These are phyloP conservation scores for Backusella sp. DNA, from an alignment of 192 early-diverging fungal genomes.

Conservation along the genomic window DNA sequence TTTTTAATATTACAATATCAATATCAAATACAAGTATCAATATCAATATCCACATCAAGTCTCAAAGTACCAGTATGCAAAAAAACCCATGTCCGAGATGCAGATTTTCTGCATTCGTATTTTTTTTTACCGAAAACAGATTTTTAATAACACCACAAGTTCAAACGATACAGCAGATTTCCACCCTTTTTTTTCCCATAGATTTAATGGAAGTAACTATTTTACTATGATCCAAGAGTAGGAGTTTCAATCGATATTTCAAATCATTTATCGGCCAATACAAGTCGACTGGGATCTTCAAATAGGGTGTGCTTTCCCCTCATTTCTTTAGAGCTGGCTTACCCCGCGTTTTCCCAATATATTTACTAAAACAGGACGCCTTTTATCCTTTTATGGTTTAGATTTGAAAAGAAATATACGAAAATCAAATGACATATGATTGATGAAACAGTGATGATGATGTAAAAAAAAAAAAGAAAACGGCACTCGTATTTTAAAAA, in stretches of 20 bases:
- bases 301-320: neutral
- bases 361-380: neutral
- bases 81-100: neutral
- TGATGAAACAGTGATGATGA: neutral
- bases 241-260: constrained; percentile 1
- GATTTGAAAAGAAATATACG: neutral
- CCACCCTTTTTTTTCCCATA: neutral
- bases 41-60: no score
- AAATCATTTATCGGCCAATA: neutral
- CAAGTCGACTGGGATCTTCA: neutral
- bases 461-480: neutral
- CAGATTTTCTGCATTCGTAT: neutral
- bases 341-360: constrained; percentile 1
- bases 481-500: neutral
- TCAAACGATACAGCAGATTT: neutral
- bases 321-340: neutral
- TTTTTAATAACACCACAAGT: no score
- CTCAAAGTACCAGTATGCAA: no score
- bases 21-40: no score
- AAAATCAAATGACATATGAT: neutral
- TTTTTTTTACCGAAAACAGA: neutral
- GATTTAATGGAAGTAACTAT: constrained; percentile 1
- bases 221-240: neutral
- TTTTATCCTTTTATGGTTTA: neutral
- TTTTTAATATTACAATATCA: neutral